A percentile compares a stretch with the other conserved stretches of the same genome.
Evolutionary conservation across 169 alveolate species (phyloP).

Genomic region (Prorocentrum cordatum): DNA sequence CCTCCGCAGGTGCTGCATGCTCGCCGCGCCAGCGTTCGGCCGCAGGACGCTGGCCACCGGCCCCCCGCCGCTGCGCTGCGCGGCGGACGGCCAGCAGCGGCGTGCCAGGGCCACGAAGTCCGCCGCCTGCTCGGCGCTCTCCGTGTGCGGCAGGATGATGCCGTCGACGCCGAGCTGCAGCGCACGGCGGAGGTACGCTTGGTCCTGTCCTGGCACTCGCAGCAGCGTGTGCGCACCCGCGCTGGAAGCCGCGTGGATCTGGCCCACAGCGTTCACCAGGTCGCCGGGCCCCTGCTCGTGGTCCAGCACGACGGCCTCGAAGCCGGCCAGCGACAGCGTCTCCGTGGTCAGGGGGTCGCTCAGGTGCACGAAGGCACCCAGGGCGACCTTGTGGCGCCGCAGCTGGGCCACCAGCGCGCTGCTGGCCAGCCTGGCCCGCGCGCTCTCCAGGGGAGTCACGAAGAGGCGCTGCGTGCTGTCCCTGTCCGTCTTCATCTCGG

Average conservation of each 20-base stretch:
- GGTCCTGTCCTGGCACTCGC: background rate
- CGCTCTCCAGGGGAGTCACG: background rate
- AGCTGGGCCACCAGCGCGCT: slow-evolving; percentile 24
- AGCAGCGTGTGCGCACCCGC: slow-evolving; percentile 19
- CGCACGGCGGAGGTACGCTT: slow-evolving; percentile 6
- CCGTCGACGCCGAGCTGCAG: slow-evolving; percentile 21
- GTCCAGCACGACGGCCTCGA: slow-evolving; percentile 20
- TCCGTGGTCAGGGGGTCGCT: slow-evolving; percentile 23
- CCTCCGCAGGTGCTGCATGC: background rate
- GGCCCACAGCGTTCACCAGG: slow-evolving; percentile 6
- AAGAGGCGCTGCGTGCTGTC: background rate
- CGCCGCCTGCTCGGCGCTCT: slow-evolving; percentile 3
- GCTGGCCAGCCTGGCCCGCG: slow-evolving; percentile 14
- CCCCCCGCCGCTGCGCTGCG: background rate
- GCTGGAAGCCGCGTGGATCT: slow-evolving; percentile 25
- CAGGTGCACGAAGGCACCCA: slow-evolving; percentile 7
- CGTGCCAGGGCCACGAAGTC: background rate
- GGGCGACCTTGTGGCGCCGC: slow-evolving; percentile 22
- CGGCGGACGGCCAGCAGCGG: background rate
- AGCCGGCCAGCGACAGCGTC: slow-evolving; percentile 7
- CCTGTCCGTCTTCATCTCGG: slow-evolving; percentile 8
- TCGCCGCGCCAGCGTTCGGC: background rate
- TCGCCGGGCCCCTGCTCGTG: slow-evolving; percentile 31
- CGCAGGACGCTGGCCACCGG: background rate
- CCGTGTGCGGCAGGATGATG: slow-evolving; percentile 14